These are phyloP conservation scores for Debaryomyces singareniensis DNA, from an alignment of 1,139 yeast genomes.

Conservation along the genomic window DNA sequence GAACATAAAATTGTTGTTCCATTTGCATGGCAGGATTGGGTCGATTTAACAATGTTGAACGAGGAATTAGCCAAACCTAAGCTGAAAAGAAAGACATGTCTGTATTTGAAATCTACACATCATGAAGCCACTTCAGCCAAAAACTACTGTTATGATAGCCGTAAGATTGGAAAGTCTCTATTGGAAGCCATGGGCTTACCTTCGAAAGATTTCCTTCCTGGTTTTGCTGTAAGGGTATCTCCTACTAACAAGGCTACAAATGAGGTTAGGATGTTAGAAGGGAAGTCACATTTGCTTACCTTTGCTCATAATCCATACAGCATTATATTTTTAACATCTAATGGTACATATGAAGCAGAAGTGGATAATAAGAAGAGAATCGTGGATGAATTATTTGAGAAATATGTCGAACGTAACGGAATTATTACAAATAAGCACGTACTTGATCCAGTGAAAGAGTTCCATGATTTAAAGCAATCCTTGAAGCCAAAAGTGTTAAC, in stretches of 20 bases:
- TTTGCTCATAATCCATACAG: constrained; percentile 24
- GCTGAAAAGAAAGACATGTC: constrained; percentile 16
- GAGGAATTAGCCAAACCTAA: constrained; percentile 14
- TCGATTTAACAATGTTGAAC: constrained; percentile 17
- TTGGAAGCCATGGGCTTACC: constrained; percentile 17
- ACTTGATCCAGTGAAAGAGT: constrained; percentile 17
- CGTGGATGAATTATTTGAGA: constrained; percentile 17
- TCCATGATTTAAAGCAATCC: constrained; percentile 10
- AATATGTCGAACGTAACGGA: constrained; percentile 16
- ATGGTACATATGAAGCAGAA: constrained; percentile 27
- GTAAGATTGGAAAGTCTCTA: constrained; percentile 14
- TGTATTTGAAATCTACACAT: constrained; percentile 12
- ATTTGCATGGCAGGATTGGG: constrained; percentile 27
- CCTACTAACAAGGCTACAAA: constrained; percentile 22
- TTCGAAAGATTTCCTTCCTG: constrained; percentile 18
- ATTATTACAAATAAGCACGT: constrained; percentile 7
- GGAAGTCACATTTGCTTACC: constrained; percentile 22
- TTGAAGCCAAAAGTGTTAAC: constrained; percentile 16
- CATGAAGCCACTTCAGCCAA: constrained; percentile 15
- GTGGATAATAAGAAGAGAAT: constrained; percentile 15
- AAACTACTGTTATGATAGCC: constrained; percentile 17
- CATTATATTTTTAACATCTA: constrained; percentile 22
- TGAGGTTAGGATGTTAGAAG: constrained; percentile 22
- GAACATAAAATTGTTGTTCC: constrained; percentile 14
- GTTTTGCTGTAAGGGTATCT: constrained; percentile 18